These are phyloP conservation scores for Fusarium transvaalense DNA, from an alignment of 2,329 filamentous ascomycete species.

Conservation along the genomic window DNA sequence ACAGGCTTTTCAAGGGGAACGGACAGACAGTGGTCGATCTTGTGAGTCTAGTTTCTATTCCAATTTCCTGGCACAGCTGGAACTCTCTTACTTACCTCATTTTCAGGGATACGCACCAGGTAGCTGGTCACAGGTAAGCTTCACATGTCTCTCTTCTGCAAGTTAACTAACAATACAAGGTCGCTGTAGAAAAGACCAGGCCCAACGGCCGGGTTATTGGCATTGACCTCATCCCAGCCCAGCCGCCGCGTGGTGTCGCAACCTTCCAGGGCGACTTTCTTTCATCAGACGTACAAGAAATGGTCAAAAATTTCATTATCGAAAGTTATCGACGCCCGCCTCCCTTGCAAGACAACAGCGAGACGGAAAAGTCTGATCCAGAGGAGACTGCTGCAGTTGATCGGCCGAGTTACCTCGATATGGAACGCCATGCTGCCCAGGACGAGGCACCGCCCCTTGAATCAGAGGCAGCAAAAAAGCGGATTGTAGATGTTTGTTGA, in stretches of 20 bases:
- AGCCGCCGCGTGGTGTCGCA: constrained; percentile 91
- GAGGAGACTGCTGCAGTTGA: constrained; percentile 47
- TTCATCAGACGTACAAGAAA: constrained; percentile 76
- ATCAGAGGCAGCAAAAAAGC: constrained; percentile 45
- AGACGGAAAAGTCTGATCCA: constrained; percentile 34
- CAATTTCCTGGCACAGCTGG: not conserved
- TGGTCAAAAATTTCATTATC: constrained; percentile 81
- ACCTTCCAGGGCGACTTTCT: constrained; percentile 97
- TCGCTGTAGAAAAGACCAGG: constrained; percentile 82
- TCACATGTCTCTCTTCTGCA: not conserved
- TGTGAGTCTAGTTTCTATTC: constrained; percentile 63
- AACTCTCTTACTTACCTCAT: constrained; percentile 19
- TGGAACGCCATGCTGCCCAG: constrained; percentile 62
- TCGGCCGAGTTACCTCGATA: constrained; percentile 74
- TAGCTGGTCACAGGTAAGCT: constrained; percentile 74
- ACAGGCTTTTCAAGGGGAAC: constrained; percentile 77
- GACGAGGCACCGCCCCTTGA: not conserved
- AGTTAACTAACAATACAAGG: constrained; percentile 60
- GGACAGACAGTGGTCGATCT: constrained; percentile 93
- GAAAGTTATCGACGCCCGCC: constrained; percentile 60
- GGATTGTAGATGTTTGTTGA: constrained; percentile 76
- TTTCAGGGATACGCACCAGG: constrained; percentile 81
- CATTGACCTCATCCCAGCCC: constrained; percentile 92
- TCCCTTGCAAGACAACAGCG: constrained; percentile 7
- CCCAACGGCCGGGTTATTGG: constrained; percentile 86